A percentile compares a stretch with the other conserved stretches of the same genome.
Evolutionary conservation across 169 alveolate genomes (phyloP).

Genomic region (Cyclospora cayetanensis): DNA sequence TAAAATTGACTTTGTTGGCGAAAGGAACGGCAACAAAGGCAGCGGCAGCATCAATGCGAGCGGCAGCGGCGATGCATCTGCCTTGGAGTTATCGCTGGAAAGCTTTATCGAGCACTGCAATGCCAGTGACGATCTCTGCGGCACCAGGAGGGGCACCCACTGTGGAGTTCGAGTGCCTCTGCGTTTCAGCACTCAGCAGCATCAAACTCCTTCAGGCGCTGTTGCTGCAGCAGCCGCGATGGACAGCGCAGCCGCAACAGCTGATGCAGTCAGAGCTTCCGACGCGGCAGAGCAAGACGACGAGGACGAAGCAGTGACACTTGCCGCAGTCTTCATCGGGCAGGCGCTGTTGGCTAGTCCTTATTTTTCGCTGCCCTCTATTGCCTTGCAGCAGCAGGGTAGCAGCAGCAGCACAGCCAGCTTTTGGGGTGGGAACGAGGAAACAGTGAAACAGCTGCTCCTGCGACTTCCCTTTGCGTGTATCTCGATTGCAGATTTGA

Average conservation of each 20-base stretch:
- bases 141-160: neutral
- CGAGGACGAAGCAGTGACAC: neutral
- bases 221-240: neutral
- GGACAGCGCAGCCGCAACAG: neutral
- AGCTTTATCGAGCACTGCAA: slow-evolving; percentile 13
- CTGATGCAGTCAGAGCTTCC: neutral
- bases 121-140: neutral
- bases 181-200: neutral
- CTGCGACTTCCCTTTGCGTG: slow-evolving; percentile 39
- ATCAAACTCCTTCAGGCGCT: neutral
- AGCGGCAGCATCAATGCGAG: neutral
- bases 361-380: slow-evolving; percentile 43
- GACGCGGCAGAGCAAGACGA: neutral
- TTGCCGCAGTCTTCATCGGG: neutral
- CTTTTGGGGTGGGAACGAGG: neutral
- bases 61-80: neutral
- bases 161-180: neutral
- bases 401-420: neutral
- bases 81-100: slow-evolving; percentile 27
- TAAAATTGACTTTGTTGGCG: too few species aligned
- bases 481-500: slow-evolving; percentile 7
- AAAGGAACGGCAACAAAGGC: too few species aligned
- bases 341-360: slow-evolving; percentile 15
- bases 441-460: neutral
- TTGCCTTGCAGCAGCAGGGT: slow-evolving; percentile 28